Evolutionary conservation across 2,329 filamentous ascomycete species (phyloP), one percentile per base, ranked within the genome.

Genomic region (Aspergillus oerlinghausenensis): DNA sequence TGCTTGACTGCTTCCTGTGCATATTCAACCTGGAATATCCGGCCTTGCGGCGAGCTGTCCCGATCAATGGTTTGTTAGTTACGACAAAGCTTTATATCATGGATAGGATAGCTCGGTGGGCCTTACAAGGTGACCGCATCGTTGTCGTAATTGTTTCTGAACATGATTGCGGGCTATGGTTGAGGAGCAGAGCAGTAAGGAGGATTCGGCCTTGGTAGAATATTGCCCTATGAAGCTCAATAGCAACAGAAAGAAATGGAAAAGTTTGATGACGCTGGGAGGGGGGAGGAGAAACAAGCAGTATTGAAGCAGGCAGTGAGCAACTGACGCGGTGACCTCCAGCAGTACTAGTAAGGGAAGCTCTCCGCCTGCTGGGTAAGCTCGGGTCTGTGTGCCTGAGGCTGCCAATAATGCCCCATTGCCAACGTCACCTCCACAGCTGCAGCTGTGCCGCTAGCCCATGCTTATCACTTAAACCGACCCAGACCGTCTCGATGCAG

Each of bases 101-200:
- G 62, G 40, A 51, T 58, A 57, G 48, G 58, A 63, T 57, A 72
- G 79, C 88, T 79, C 42, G 54, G 49, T 54, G 53, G 60, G 42
- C 63, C 69, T 84, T 84, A 96, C 92, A 97, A 99, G 80, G 94
- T 99, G 80, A 97, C 92, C 63, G 93, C 96, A 79, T 99, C 94
- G 86, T 99, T 99, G 82, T 99, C 94, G 84, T 99, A 99, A 80
- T 97, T 97, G 84, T 99, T 99, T 80, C 94, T 86, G 82, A 99
- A 99, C 94, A 99, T 97, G 72, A 52, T 58, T 58, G 52, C 51
- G 26, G 52, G 55, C 55, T 52, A 52, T 56, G 50, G 55, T 47
- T 11, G 48, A 55, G 52, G 52, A 54, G 49, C 45, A 9, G 52
- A 47, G 32, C 35, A 49, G 25, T 57, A 53, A 50, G 49, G 43